Percentiles rank a stretch among this genome's conserved stretches.
These are phyloP conservation scores for Hypoxylon subgilvum DNA, from an alignment of 495 filamentous ascomycete species.

Conservation along the genomic window DNA sequence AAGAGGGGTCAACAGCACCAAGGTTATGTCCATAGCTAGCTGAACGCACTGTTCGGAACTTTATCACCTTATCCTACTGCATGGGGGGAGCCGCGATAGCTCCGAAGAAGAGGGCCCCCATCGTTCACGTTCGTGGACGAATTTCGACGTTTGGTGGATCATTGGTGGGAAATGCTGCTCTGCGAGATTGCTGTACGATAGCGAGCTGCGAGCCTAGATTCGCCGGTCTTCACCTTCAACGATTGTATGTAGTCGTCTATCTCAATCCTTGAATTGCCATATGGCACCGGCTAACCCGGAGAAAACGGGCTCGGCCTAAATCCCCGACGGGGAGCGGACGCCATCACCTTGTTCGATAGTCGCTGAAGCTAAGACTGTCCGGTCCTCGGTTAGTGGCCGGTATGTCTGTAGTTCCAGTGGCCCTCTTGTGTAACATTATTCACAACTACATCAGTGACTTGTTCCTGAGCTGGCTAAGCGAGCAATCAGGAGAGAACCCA, in stretches of 20 bases:
- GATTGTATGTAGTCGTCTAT: slow-evolving; percentile 2
- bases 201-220: slow-evolving; percentile 6
- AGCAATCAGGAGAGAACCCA: slow-evolving; percentile 6
- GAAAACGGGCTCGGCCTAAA: slow-evolving; percentile 1
- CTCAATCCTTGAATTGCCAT: slow-evolving; percentile 30
- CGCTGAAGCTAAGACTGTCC: slow-evolving; percentile 8
- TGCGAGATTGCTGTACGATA: no score
- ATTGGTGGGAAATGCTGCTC: background rate
- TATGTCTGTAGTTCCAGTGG: slow-evolving; percentile 1
- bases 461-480: background rate
- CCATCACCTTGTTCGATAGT: slow-evolving; percentile 17
- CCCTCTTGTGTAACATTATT: background rate
- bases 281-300: slow-evolving; percentile 16
- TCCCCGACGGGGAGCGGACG: slow-evolving; percentile 4
- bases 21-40: slow-evolving; percentile 16
- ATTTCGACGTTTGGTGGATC: background rate
- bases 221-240: background rate
- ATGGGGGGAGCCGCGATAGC: background rate
- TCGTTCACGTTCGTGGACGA: background rate
- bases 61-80: background rate
- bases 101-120: background rate
- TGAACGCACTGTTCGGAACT: background rate
- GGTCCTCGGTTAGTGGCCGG: slow-evolving; percentile 3
- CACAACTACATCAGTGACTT: slow-evolving; percentile 6
- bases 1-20: background rate